Conservation (phyloP, 78 protist genomes). For the Abeoforma whisleri region DNA sequence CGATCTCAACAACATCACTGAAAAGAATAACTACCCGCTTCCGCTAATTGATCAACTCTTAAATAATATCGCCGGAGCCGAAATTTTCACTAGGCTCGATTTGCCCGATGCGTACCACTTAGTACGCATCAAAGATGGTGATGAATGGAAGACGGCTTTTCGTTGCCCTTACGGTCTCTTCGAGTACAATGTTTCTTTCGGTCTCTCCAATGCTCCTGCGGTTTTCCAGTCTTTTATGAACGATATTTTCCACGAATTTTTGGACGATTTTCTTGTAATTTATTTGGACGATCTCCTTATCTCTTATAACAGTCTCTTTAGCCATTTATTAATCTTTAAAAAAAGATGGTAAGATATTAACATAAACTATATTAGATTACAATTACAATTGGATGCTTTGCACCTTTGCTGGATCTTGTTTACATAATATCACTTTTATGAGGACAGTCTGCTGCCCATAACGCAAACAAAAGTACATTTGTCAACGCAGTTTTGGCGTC, state of each 20-base stretch:
- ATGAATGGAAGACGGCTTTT: conserved; percentile 32
- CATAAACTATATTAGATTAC: too few species aligned
- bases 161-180: conserved; percentile 1
- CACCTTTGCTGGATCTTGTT: too few species aligned
- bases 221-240: conserved; percentile 5
- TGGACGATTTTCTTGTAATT: not conserved
- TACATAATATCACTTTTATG: too few species aligned
- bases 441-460: too few species aligned
- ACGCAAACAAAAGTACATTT: too few species aligned
- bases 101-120: not conserved
- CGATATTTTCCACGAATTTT: not conserved
- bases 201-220: conserved; percentile 38
- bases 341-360: too few species aligned
- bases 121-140: not conserved
- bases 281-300: conserved; percentile 13
- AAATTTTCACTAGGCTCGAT: not conserved
- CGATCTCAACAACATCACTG: not conserved
- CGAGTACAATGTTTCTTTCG: conserved; percentile 41
- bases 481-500: too few species aligned
- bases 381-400: too few species aligned
- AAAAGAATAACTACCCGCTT: not conserved
- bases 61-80: not conserved
- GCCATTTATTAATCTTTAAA: too few species aligned
- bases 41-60: not conserved
- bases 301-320: too few species aligned